Percentiles rank a stretch among this genome's conserved stretches.
Evolutionary conservation across 1,139 yeast genomes (phyloP).

Genomic region (Nakaseomyces delphensis): DNA sequence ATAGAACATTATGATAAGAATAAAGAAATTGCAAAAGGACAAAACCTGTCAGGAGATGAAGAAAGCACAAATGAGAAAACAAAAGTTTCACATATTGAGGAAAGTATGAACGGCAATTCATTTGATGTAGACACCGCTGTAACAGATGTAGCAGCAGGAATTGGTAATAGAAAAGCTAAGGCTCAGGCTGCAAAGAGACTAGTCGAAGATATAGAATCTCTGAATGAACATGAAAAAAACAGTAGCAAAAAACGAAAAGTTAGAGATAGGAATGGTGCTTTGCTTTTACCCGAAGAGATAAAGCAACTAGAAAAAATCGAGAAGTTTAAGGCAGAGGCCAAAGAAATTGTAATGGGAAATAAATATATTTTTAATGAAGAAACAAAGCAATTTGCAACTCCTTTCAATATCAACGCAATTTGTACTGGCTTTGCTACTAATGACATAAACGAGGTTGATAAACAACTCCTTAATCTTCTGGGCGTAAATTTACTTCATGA

Average conservation of each 20-base stretch:
- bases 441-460: constrained; percentile 37
- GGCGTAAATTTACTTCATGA: constrained; percentile 36
- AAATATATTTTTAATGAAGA: constrained; percentile 2
- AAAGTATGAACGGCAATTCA: background rate
- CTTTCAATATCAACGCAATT: constrained; percentile 37
- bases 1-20: too few species aligned
- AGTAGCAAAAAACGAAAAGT: constrained; percentile 23
- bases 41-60: too few species aligned
- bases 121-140: background rate
- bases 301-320: constrained; percentile 26
- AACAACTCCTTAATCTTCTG: constrained; percentile 30
- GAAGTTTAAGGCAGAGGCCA: constrained; percentile 19
- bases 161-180: constrained; percentile 45
- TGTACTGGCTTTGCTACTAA: constrained; percentile 52
- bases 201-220: constrained; percentile 60
- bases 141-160: background rate
- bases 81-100: background rate
- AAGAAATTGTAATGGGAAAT: constrained; percentile 10
- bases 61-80: background rate
- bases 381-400: constrained; percentile 9
- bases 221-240: constrained; percentile 50
- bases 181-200: constrained; percentile 56
- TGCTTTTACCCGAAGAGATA: constrained; percentile 31
- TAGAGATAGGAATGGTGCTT: constrained; percentile 15
- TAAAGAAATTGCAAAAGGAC: too few species aligned